Evolutionary conservation across 345 rosid species (phyloP), one percentile per base, ranked within the genome.

Genomic region (Populus pruinosa): DNA sequence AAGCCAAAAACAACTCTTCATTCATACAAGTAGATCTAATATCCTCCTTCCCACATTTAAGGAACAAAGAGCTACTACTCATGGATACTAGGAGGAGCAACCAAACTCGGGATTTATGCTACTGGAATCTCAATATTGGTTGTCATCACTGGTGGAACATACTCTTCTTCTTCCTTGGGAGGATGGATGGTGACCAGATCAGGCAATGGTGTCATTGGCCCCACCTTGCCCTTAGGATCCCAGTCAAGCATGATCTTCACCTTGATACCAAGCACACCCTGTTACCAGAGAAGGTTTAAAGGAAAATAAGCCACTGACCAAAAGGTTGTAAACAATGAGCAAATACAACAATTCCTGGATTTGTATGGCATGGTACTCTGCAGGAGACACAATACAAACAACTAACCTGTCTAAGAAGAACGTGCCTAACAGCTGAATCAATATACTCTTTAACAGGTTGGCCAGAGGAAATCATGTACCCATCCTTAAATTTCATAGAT

Each of bases 391-490:
- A 6, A 1, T 3, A 49, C 41, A 36, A 4, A 14, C 23, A 29
- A 38, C 80, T 66, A 53, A 94, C 98, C 97, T 93, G 97, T 90
- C 97, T 84, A 81, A 94, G 82, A 2, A 94, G 90, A 69, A 94
- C 97, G 44, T 93, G 98, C 69, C 95, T 87, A 53, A 94, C 94
- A 6, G 97, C 97, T n/a, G 97, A 87, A 80, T 94, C 97, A 23
- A 92, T 91, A 75, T 93, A 94, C 43, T 94, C 97, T 23, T 94
- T 90, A 11, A 90, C 91, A 0, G 98, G 97, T 69, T 92, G 97
- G 39, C 98, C 98, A 21, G 98, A 91, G 29, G 98, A 94, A 49
- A 91, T 90, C 98, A 94, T 94, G 79, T 94, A 94, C 9, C 98
- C 97, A 70, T 94, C 98, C 88, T 91, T 92, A 79, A 94, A 94